Evolutionary conservation across 1,139 yeast species (phyloP).

Genomic region (Pichia sp.): DNA sequence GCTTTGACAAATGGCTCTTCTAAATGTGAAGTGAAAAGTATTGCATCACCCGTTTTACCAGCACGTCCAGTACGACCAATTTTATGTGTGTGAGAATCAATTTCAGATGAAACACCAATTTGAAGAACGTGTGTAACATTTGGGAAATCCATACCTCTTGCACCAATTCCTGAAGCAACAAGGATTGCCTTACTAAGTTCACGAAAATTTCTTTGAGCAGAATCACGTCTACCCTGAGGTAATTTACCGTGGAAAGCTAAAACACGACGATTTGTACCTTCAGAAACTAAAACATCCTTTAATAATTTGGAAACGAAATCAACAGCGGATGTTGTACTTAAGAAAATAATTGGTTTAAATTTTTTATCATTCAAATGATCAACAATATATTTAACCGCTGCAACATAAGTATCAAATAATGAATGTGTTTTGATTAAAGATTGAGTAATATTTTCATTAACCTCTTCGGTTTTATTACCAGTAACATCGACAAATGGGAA

Average conservation of each 20-base stretch:
- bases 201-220: constrained; percentile 51
- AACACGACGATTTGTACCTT: constrained; percentile 27
- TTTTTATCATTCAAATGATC: constrained; percentile 30
- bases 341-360: constrained; percentile 75
- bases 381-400: constrained; percentile 45
- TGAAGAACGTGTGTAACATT: constrained; percentile 78
- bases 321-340: constrained; percentile 71
- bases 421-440: constrained; percentile 45
- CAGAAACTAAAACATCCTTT: constrained; percentile 6
- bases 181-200: constrained; percentile 47
- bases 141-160: constrained; percentile 94
- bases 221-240: constrained; percentile 58
- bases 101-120: constrained; percentile 64
- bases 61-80: constrained; percentile 97
- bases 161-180: constrained; percentile 89
- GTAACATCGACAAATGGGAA: constrained; percentile 70
- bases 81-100: constrained; percentile 81
- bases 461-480: constrained; percentile 58
- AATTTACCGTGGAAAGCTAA: constrained; percentile 59
- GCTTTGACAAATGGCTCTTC: constrained; percentile 45
- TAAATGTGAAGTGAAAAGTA: constrained; percentile 41
- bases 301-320: constrained; percentile 43
- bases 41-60: constrained; percentile 69
- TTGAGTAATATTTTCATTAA: constrained; percentile 69
- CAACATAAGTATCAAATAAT: constrained; percentile 45